phyloP scores from a whole-genome alignment of 345 rosid genomes.

The Erysimum cheiranthoides region DNA sequence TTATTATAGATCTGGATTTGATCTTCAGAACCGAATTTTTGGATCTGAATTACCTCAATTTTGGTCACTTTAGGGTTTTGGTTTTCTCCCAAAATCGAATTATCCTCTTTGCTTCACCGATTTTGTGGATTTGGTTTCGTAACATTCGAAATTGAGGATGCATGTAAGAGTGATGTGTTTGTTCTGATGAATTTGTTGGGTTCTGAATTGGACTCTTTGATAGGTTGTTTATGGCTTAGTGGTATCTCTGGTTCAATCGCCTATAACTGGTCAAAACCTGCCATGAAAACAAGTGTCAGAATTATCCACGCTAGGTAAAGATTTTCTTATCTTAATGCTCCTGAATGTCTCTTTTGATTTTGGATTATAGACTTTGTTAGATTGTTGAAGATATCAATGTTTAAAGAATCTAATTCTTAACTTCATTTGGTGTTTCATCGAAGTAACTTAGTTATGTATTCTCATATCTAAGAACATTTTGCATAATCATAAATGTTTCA shows the following conservation, averaged over 20 bases:
- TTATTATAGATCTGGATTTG: not conserved
- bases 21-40: too few species aligned
- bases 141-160: constrained; percentile 1
- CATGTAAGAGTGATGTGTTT: constrained; percentile 4
- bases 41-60: not conserved
- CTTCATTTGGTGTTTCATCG: not conserved
- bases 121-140: constrained; percentile 1
- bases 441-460: not conserved
- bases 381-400: not conserved
- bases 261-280: constrained; percentile 95
- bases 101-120: not conserved
- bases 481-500: not conserved
- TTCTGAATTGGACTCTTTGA: not conserved
- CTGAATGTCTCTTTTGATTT: not conserved
- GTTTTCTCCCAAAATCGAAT: not conserved
- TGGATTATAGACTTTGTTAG: not conserved
- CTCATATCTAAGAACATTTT: not conserved
- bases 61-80: not conserved
- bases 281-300: constrained; percentile 95
- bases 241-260: constrained; percentile 87
- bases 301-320: constrained; percentile 91
- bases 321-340: not conserved
- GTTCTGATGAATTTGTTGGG: not conserved
- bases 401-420: constrained; percentile 1
- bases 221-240: constrained; percentile 90